Evolutionary conservation across 331 rosid species (phyloP).

Genomic region (Phaseolus coccineus): DNA sequence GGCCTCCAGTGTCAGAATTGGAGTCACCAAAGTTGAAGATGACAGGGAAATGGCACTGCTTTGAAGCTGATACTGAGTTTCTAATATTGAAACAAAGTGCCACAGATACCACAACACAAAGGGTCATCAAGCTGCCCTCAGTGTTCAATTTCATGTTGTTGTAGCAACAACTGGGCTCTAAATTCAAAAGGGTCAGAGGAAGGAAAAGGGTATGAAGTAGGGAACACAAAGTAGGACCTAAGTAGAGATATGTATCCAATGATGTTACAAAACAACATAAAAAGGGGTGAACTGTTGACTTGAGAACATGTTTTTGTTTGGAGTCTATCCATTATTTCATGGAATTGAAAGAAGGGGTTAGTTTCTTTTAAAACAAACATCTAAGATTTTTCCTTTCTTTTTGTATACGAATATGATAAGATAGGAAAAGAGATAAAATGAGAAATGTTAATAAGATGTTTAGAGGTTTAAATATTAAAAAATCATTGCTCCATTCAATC

Average conservation of each 20-base stretch:
- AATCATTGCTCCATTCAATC: too few relatives aligned
- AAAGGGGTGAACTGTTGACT: neutral
- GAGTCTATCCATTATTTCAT: constrained; percentile 1
- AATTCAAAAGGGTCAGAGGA: neutral
- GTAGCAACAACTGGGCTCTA: neutral
- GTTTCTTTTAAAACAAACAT: too few relatives aligned
- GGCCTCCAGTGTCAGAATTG: constrained; percentile 93
- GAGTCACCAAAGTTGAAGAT: constrained; percentile 90
- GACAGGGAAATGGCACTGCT: constrained; percentile 74
- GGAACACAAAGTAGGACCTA: neutral
- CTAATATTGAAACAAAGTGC: neutral
- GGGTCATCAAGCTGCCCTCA: neutral
- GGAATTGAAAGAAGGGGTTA: too few relatives aligned
- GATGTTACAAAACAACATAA: neutral
- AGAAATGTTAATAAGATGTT: too few relatives aligned
- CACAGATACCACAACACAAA: constrained; percentile 32
- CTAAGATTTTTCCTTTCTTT: too few relatives aligned
- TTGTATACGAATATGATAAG: too few relatives aligned
- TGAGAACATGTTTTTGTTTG: neutral
- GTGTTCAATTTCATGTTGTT: constrained; percentile 27
- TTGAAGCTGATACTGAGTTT: constrained; percentile 30
- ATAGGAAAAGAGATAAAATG: too few relatives aligned
- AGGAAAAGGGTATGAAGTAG: neutral
- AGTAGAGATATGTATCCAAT: too few relatives aligned
- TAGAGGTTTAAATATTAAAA: too few relatives aligned